These are phyloP conservation scores for Chlamydomonas sp. DNA, from an alignment of 139 green algal species.

Conservation along the genomic window DNA sequence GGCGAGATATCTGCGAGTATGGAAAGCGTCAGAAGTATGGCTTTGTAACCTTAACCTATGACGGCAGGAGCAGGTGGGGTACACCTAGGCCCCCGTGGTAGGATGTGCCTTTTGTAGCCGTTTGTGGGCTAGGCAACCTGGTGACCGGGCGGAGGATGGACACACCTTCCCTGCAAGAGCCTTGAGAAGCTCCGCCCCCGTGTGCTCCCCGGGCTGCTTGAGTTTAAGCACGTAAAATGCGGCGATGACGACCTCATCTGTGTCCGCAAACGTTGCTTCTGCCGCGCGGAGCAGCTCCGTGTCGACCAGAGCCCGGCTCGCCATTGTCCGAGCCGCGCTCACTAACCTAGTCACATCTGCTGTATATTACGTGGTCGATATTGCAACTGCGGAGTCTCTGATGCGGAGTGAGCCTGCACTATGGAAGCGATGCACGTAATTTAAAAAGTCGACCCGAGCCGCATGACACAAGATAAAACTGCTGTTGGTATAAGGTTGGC, in stretches of 20 bases:
- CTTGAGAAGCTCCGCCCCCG: conserved; percentile 53
- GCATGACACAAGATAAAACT: no score
- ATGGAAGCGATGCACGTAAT: no score
- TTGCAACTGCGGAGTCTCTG: no score
- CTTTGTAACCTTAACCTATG: not conserved
- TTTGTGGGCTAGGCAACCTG: not conserved
- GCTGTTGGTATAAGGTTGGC: no score
- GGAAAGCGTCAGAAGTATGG: not conserved
- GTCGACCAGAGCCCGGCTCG: not conserved
- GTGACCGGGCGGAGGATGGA: not conserved
- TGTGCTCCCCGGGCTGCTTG: conserved; percentile 39
- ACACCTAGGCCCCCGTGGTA: not conserved
- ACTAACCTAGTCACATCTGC: no score
- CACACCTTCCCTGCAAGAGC: conserved; percentile 49
- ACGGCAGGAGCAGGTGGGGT: not conserved
- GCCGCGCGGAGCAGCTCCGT: conserved; percentile 3
- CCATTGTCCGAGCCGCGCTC: no score
- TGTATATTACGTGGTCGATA: no score
- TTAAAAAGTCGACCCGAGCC: no score
- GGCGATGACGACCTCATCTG: conserved; percentile 50
- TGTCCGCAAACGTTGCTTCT: conserved; percentile 48
- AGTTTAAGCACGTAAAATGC: conserved; percentile 53
- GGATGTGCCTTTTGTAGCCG: not conserved
- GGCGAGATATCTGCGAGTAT: not conserved
- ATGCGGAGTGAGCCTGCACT: no score